Evolutionary conservation across 2,329 filamentous ascomycete genomes (phyloP).

Genomic region (Curvularia eragrostidis): DNA sequence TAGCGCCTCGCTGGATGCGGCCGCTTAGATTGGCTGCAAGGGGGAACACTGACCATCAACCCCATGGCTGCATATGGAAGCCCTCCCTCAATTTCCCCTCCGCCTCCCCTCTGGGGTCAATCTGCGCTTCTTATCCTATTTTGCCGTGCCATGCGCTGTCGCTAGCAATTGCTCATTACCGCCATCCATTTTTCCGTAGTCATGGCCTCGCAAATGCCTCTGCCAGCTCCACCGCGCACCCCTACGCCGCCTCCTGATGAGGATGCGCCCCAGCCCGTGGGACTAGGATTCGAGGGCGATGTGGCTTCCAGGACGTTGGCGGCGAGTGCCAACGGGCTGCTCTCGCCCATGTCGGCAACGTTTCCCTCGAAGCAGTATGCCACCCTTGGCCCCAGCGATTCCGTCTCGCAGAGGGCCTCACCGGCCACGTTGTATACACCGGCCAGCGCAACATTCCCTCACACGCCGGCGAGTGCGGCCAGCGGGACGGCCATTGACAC

Average conservation of each 20-base stretch:
- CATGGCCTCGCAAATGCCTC: constrained; percentile 67
- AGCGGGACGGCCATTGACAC: constrained; percentile 38
- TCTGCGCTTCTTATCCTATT: constrained; percentile 22
- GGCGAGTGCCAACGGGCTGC: constrained; percentile 41
- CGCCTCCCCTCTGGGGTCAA: constrained; percentile 23
- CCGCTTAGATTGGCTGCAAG: constrained; percentile 28
- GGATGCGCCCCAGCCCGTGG: constrained; percentile 46
- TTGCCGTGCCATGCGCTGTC: constrained; percentile 22
- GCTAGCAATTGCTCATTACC: constrained; percentile 27
- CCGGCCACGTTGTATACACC: constrained; percentile 44
- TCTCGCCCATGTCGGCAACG: constrained; percentile 51
- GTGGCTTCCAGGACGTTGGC: constrained; percentile 35
- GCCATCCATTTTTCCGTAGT: constrained; percentile 30
- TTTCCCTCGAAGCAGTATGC: constrained; percentile 48
- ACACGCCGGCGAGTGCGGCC: constrained; percentile 38
- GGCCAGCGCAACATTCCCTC: constrained; percentile 44
- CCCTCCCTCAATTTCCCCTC: constrained; percentile 33
- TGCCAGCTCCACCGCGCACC: constrained; percentile 67
- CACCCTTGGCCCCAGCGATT: constrained; percentile 44
- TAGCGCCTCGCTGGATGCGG: constrained; percentile 23
- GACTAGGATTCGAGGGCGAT: constrained; percentile 44
- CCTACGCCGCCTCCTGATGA: constrained; percentile 68
- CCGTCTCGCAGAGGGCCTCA: constrained; percentile 43
- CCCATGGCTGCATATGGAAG: constrained; percentile 30
- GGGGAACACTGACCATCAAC: constrained; percentile 20